Percentiles rank a stretch among this genome's conserved stretches.
phyloP scores from a whole-genome alignment of 164 flowering plant genomes.

The Stephania japonica region DNA sequence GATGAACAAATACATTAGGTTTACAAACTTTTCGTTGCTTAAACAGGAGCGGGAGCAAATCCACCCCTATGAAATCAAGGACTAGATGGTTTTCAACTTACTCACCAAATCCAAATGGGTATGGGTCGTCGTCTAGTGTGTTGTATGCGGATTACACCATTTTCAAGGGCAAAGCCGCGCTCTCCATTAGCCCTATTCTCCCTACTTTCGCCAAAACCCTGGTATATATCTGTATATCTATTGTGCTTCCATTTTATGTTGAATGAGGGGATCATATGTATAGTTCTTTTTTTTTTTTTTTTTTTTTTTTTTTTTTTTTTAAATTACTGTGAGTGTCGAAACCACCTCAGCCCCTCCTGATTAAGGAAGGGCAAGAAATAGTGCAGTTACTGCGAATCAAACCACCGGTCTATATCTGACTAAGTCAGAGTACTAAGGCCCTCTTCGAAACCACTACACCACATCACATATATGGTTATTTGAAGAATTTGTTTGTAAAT shows the following conservation, averaged over 20 bases:
- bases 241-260: constrained; percentile 5
- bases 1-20: no score
- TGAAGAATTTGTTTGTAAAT: no score
- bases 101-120: constrained; percentile 24
- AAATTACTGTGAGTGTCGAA: no score
- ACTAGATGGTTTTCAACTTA: constrained; percentile 23
- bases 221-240: constrained; percentile 32
- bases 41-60: no score
- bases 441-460: no score
- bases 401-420: no score
- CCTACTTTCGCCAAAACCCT: constrained; percentile 50
- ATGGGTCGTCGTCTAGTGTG: constrained; percentile 8
- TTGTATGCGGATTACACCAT: constrained; percentile 46
- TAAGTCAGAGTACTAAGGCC: no score
- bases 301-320: neutral
- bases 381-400: no score
- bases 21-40: neutral
- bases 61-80: no score
- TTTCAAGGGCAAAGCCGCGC: constrained; percentile 89
- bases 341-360: no score
- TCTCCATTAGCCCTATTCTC: constrained; percentile 43
- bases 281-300: neutral
- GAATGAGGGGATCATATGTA: neutral
- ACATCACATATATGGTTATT: no score
- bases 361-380: no score